Base-by-base conservation (phyloP, 2,329 filamentous ascomycete species). In the Pleomassaria siparia region DNA sequence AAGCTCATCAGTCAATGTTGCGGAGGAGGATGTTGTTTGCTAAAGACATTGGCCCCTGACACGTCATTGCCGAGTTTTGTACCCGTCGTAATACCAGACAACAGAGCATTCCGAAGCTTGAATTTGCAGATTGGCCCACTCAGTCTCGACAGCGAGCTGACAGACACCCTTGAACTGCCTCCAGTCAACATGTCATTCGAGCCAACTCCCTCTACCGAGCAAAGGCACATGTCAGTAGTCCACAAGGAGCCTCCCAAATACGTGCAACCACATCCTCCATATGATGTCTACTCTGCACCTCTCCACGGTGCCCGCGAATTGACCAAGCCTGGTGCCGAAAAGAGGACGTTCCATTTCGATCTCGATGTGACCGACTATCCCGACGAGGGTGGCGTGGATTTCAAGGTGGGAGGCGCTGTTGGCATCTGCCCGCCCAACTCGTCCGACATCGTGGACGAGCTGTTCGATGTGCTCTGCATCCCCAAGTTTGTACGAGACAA, bases 261-360 rank as follows among this genome's bases (percentile, higher is more conserved):
- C 63, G 91, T 99, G 44, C 90, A 96, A 68, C 94, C 94, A 21
- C 94, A 99, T 69, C 90, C 90, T 47, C 94, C 94, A 0, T 94
- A 95, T 72, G 80, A 92, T 56, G 91, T 97, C 51, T 95, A 88
- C 72, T 87, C 91, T 1, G 91, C 92, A n/a, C 89, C 85, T 54
- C 82, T 99, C 39, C 87, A 90, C 72, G 85, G 85, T 60, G 83
- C 90, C 2, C 86, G 94, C 46, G 91, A 96, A 72, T 76, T 99
- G 66, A 99, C 94, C 11, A 87, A 84, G 67, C 78, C 83, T 20
- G 92, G 92, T 18, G 94, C 94, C 4, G 90, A 96, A 77, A 99
- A 99, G 82, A 83, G 92, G 51, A 99, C 94, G 0, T 96, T 92
- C 70, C 94, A 99, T 72, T 97, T 97, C 63, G 94, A 97, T 63